Base-by-base conservation (phyloP, 2,329 filamentous ascomycete genomes). In the Paecilomyces dactylethromorphus region DNA sequence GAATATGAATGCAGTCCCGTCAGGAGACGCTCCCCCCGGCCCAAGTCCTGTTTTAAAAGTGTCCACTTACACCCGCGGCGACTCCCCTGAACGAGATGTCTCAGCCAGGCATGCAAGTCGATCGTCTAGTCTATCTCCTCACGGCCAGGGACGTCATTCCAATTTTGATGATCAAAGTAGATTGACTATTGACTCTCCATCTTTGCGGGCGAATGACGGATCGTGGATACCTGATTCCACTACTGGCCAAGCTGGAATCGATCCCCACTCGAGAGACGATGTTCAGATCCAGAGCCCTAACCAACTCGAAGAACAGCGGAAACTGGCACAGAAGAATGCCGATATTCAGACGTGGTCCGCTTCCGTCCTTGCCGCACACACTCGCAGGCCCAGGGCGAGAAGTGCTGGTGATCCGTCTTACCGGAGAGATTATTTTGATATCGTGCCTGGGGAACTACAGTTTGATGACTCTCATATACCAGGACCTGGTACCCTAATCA, bases 301-400 rank as follows among this genome's bases (percentile, higher is more conserved):
- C 54, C 81, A 85, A 26, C 70, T 82, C 54, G 75, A 78, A 54
- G 71, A 78, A 51, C 71, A 78, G 59, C 76, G 78, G 55, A 71
- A 78, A 33, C 70, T 77, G 32, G 74, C 78, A 3, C 79, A 83
- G 55, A 83, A 79, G 64, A 82, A 83, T 59, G 73, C 76, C 8
- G 80, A 83, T 56, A 82, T 85, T 33, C 74, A 76, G 56, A 72
- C 77, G 22, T 85, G 83, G 83, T 75, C 83, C 3, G 77, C 71
- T 13, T 75, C 77, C 12, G 77, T 77, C n/a, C 82, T 78, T 62
- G 77, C 78, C 50, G 77, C 75, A 15, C 78, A 74, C 51, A 78
- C 77, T 56, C 66, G 63, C 29, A 65, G 24, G 55, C 76, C 75
- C 55, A 72, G 81, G 61, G 80, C 81, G n/a, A 81, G 76, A 61